Base-by-base conservation (phyloP, 202 grass and related monocot species). In the Dendrocalamus latiflorus region DNA sequence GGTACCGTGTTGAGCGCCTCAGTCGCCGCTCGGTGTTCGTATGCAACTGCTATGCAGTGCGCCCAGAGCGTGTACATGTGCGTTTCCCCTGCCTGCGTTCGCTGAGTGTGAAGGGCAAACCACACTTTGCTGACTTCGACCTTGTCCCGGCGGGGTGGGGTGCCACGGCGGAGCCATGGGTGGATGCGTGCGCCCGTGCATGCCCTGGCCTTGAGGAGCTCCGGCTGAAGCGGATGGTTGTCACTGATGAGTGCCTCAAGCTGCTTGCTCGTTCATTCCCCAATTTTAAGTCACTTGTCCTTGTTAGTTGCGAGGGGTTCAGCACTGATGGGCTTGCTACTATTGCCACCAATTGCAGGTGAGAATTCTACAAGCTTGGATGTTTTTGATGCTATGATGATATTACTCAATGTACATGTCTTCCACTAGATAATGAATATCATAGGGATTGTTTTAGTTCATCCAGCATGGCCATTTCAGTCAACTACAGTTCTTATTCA, bases 201-300 rank as follows among this genome's bases (percentile, higher is more conserved):
- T 89, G 84, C 22, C 89, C 94, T 18, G 75, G 33, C 18, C 87
- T 97, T 8, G 85, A 91, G 75, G 85, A 91, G 55, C 89, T 97
- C 47, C 61, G 85, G 82, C 54, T 97, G 42, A 97, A 97, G 85
- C 78, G 85, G 24, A 97, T 97, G 94, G 81, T 92, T 53, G 58
- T 92, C 50, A 87, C 87, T 65, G 92, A 94, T 67, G 73, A 74
- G 61, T 83, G 84, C 77, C 87, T 94, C 70, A 77, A 86, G 81
- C 43, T 74, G 67, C 38, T 92, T 43, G 76, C 92, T 20, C 50
- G 51, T 43, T 93, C 76, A 11, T 97, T 91, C 33, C 68, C 85
- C n/a, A 91, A 94, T 82, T 92, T 94, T 24, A 86, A 83, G 50
- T 84, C 89, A 3, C 87, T 94, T 57, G 78, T 94, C 45, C 92